These are phyloP conservation scores for Myxozyma nipponensis DNA, from an alignment of 805 yeast genomes.

Conservation along the genomic window DNA sequence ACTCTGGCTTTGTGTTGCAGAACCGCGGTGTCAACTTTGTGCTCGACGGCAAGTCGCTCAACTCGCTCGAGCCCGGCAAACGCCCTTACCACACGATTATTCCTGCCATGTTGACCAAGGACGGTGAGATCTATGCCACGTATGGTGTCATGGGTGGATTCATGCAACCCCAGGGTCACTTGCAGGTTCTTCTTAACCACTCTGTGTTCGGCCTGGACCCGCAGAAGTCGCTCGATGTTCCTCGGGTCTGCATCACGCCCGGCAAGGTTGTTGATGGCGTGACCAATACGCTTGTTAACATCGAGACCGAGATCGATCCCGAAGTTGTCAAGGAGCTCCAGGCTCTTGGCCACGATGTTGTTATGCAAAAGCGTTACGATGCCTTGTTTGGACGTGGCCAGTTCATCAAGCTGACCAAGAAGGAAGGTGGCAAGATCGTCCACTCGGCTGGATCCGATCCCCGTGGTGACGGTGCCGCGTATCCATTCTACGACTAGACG, in stretches of 20 bases:
- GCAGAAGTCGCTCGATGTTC: constrained; percentile 71
- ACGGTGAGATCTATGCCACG: constrained; percentile 57
- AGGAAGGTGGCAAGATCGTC: constrained; percentile 42
- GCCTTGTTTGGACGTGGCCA: constrained; percentile 54
- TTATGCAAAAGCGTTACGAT: constrained; percentile 32
- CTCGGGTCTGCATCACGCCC: constrained; percentile 63
- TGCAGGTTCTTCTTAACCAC: constrained; percentile 69
- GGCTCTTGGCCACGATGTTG: constrained; percentile 56
- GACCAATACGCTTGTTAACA: constrained; percentile 52
- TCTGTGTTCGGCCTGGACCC: constrained; percentile 59
- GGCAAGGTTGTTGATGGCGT: constrained; percentile 59
- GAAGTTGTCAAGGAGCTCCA: constrained; percentile 47
- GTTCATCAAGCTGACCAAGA: constrained; percentile 47
- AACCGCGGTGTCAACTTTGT: constrained; percentile 76
- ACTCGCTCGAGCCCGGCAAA: constrained; percentile 63
- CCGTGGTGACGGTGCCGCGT: constrained; percentile 82
- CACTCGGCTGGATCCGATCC: constrained; percentile 72
- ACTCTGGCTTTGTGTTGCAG: constrained; percentile 63
- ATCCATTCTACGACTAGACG: constrained; percentile 19
- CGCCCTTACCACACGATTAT: constrained; percentile 80
- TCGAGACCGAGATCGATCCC: constrained; percentile 61
- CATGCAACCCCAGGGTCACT: constrained; percentile 83
- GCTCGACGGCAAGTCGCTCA: constrained; percentile 52
- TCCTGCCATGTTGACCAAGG: constrained; percentile 69
- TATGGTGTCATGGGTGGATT: constrained; percentile 85